Conservation (phyloP, 345 rosid genomes). For the Excoecaria agallocha region DNA sequence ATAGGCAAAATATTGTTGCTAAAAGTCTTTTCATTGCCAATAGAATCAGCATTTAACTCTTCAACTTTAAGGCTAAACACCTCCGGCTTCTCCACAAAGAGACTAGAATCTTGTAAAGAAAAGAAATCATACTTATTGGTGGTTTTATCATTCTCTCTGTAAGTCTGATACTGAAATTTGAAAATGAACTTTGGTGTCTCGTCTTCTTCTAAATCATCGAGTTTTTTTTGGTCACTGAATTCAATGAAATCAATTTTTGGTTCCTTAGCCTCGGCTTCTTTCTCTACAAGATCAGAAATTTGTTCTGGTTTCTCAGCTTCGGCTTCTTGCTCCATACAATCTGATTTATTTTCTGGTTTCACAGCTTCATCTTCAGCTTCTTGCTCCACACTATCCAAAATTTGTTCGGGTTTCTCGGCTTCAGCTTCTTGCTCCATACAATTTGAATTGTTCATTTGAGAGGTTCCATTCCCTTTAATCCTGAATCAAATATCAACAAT, state of each 20-base stretch:
- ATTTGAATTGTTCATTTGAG: conserved; percentile 27
- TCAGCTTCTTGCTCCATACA: not conserved
- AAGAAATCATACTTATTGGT: conserved; percentile 40
- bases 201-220: conserved; percentile 17
- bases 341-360: not conserved
- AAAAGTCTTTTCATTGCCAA: conserved; percentile 4
- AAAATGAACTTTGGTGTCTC: conserved; percentile 49
- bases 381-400: conserved; percentile 7
- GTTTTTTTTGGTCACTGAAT: conserved; percentile 15
- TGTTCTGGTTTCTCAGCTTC: not conserved
- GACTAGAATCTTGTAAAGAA: conserved; percentile 35
- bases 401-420: too few species aligned
- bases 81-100: conserved; percentile 40
- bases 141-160: conserved; percentile 22
- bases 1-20: conserved; percentile 7
- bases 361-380: too few species aligned
- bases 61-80: conserved; percentile 39
- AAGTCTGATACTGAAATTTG: conserved; percentile 69
- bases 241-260: conserved; percentile 16
- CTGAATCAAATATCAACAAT: conserved; percentile 24
- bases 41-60: conserved; percentile 30
- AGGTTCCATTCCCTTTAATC: conserved; percentile 13
- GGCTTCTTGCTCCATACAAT: not conserved
- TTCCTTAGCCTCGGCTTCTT: conserved; percentile 23
- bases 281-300: conserved; percentile 11